These are phyloP conservation scores for Boletus huronensis DNA, from an alignment of 768 basidiomycete genomes.

Conservation along the genomic window DNA sequence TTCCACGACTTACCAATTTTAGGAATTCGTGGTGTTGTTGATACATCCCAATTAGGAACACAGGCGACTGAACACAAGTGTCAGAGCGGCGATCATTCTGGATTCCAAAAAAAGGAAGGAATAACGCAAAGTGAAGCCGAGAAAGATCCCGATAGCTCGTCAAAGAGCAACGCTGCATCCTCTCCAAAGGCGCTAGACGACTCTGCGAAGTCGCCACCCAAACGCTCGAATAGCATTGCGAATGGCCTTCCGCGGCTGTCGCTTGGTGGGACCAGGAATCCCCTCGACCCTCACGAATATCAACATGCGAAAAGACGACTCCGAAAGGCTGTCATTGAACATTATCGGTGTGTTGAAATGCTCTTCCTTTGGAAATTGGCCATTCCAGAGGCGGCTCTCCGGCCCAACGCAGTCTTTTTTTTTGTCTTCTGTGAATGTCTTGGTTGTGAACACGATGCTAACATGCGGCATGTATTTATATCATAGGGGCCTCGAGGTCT, in stretches of 20 bases:
- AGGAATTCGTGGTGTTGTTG: neutral
- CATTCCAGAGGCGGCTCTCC: neutral
- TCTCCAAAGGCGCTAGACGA: neutral
- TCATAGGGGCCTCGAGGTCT: constrained; percentile 66
- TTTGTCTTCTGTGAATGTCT: neutral
- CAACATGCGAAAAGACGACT: constrained; percentile 76
- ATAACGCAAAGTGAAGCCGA: neutral
- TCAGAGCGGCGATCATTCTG: neutral
- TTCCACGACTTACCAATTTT: neutral
- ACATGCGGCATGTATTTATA: constrained; percentile 24
- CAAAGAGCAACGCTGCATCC: neutral
- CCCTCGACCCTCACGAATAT: constrained; percentile 74
- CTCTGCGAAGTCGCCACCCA: neutral
- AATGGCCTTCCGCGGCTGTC: neutral
- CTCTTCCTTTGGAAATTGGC: neutral
- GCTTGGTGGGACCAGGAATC: constrained; percentile 1
- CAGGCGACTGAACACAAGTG: neutral
- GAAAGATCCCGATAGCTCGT: neutral
- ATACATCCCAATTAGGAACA: neutral
- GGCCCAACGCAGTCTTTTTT: neutral
- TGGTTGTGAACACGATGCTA: constrained; percentile 1
- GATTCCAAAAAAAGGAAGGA: neutral
- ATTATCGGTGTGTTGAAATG: constrained; percentile 56
- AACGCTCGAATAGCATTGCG: neutral
- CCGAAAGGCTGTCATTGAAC: constrained; percentile 76